These are phyloP conservation scores for Chaetothyriales sp. DNA, from an alignment of 2,329 filamentous ascomycete genomes.

Conservation along the genomic window DNA sequence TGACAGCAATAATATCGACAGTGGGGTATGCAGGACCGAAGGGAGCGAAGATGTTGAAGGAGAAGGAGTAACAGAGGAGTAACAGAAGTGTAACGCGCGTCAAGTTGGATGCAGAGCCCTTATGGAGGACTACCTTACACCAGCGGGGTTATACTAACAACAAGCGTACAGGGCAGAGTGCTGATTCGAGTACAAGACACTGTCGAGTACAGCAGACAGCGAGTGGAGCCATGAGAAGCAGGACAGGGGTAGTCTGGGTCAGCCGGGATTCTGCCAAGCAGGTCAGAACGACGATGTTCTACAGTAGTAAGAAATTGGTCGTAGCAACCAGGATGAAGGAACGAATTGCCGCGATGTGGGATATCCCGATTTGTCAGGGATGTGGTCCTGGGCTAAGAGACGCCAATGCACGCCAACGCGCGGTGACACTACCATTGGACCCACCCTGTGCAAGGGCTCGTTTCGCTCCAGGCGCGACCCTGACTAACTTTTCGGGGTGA, in stretches of 20 bases:
- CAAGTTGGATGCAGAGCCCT: background rate
- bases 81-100: background rate
- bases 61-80: background rate
- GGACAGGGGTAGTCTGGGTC: background rate
- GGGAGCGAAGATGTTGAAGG: background rate
- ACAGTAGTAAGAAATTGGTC: background rate
- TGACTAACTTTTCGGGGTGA: background rate
- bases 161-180: background rate
- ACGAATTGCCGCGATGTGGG: background rate
- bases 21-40: background rate
- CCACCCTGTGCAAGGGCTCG: background rate
- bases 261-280: background rate
- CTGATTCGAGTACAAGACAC: background rate
- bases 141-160: constrained; percentile 1
- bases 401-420: background rate
- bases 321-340: background rate
- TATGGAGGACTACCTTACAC: background rate
- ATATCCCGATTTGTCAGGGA: background rate
- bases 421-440: background rate
- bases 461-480: background rate
- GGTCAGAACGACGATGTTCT: background rate
- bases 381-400: background rate
- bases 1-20: background rate
- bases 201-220: background rate
- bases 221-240: background rate